Base-by-base conservation (phyloP, 495 filamentous ascomycete species). In the Hypomontagnella submonticulosa region DNA sequence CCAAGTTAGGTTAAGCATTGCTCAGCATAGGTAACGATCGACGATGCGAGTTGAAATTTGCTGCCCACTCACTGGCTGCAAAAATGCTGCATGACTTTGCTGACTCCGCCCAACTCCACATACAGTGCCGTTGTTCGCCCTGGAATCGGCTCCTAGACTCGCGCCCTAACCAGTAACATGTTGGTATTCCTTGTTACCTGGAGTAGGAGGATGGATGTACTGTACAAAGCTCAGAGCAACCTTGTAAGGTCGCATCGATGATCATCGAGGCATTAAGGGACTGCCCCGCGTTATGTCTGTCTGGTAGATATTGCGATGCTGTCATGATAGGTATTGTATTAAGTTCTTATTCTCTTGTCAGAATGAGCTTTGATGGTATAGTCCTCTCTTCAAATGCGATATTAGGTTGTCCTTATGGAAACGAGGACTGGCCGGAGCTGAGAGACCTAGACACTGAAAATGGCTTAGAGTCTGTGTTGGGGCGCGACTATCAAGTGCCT, bases 51-150 rank as follows among this genome's bases (percentile, higher is more conserved):
- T 32, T 51, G 13, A 59, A 64, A 61, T 64, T 69, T 64, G 49
- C 66, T 69, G 46, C 11, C 27, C 50, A 20, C 16, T 63, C 43
- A 69, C 50, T 69, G 66, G 66, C 32, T 63, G 60, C 8, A 69
- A 33, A 54, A 37, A 55, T 58, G 60, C 60, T 69, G 66, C 66
- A 69, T 69, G 66, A 69, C 66, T 69, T 60, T 64, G 60, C 60
- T 69, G 60, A 64, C 66, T 69, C 66, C 60, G 59, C 60, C 36
- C 15, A 47, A 36, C 66, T 64, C 66, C 60, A 56, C 56, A 64
- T 33, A 64, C 56, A 57, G 44, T 69, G 40, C 51, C 56, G 56
- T 36, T 43, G 50, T 32, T 64, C 38, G 50, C 55, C 66, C 50
- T 68, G 65, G 59, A 49, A 63, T 63, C 49, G 59, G 55, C 37